Percentiles rank a stretch among this genome's conserved stretches.
phyloP scores from a whole-genome alignment of 177 flowering plant genomes.

The Vitis hybrid region DNA sequence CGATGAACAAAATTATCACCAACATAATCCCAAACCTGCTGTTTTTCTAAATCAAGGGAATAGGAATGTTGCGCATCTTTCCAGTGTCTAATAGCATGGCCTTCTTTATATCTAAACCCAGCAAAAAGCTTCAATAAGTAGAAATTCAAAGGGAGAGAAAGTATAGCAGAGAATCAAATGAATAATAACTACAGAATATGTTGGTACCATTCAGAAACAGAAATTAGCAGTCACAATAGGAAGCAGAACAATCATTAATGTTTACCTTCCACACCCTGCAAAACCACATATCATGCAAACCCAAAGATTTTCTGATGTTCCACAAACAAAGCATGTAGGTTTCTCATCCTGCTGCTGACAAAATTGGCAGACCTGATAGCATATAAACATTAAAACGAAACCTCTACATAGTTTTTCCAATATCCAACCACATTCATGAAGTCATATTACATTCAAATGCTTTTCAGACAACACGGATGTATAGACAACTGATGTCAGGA shows the following conservation, averaged over 20 bases:
- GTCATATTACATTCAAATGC: too few relatives aligned
- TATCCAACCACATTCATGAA: too few relatives aligned
- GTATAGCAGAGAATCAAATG: not conserved
- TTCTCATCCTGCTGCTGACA: conserved; percentile 88
- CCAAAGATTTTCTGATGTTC: conserved; percentile 78
- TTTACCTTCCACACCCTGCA: conserved; percentile 96
- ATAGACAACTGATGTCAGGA: too few relatives aligned
- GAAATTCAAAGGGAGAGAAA: not conserved
- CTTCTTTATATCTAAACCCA: conserved; percentile 72
- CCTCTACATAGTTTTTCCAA: too few relatives aligned
- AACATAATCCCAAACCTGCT: conserved; percentile 96
- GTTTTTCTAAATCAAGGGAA: conserved; percentile 82
- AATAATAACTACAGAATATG: not conserved
- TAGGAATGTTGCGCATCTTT: conserved; percentile 78
- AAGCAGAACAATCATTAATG: not conserved
- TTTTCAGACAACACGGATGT: too few relatives aligned
- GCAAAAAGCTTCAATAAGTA: conserved; percentile 7
- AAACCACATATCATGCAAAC: conserved; percentile 95
- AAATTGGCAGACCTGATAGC: conserved; percentile 76
- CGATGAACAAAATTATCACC: conserved; percentile 93
- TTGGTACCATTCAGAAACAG: too few relatives aligned
- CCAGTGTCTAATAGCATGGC: conserved; percentile 90
- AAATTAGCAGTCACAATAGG: not conserved
- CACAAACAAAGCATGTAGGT: conserved; percentile 82
- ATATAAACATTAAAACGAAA: not conserved